Evolutionary conservation across 441 rosid genomes (phyloP).

Genomic region (Pelargonium myrrhifolium): DNA sequence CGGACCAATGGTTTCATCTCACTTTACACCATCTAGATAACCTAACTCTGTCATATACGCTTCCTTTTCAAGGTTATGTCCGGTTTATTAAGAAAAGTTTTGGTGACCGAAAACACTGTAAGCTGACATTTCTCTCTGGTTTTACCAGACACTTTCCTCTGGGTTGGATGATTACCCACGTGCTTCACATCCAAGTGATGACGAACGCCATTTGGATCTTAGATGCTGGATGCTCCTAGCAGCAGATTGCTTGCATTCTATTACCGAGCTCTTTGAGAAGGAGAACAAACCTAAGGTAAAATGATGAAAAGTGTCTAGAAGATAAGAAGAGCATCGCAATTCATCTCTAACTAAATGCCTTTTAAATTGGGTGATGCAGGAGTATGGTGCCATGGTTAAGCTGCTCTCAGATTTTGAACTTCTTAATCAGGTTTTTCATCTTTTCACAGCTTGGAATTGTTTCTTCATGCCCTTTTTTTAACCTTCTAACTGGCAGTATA

Average conservation of each 20-base stretch:
- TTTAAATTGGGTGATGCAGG: slow-evolving; percentile 42
- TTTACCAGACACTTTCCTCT: slow-evolving; percentile 70
- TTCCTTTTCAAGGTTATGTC: background rate
- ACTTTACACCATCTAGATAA: no score
- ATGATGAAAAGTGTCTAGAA: slow-evolving; percentile 1
- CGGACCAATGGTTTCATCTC: no score
- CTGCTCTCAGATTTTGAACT: slow-evolving; percentile 73
- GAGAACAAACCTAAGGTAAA: slow-evolving; percentile 47
- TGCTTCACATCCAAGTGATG: slow-evolving; percentile 89
- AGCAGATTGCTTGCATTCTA: slow-evolving; percentile 85
- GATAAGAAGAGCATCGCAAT: background rate
- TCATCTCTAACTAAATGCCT: slow-evolving; percentile 17
- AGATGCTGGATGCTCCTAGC: slow-evolving; percentile 99
- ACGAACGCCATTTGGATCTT: slow-evolving; percentile 95
- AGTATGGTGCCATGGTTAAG: slow-evolving; percentile 56
- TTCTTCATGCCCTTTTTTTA: background rate
- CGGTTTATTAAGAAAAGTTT: background rate
- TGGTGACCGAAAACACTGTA: background rate
- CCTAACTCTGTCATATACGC: background rate
- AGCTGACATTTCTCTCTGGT: slow-evolving; percentile 28
- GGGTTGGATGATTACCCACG: slow-evolving; percentile 99
- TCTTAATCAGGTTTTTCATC: slow-evolving; percentile 66
- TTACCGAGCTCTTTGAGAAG: slow-evolving; percentile 46
- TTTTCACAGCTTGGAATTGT: background rate
- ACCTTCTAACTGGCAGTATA: background rate